Evolutionary conservation across 495 filamentous ascomycete genomes (phyloP), one percentile per base, ranked within the genome.

Genomic region (Xylaria venustula): DNA sequence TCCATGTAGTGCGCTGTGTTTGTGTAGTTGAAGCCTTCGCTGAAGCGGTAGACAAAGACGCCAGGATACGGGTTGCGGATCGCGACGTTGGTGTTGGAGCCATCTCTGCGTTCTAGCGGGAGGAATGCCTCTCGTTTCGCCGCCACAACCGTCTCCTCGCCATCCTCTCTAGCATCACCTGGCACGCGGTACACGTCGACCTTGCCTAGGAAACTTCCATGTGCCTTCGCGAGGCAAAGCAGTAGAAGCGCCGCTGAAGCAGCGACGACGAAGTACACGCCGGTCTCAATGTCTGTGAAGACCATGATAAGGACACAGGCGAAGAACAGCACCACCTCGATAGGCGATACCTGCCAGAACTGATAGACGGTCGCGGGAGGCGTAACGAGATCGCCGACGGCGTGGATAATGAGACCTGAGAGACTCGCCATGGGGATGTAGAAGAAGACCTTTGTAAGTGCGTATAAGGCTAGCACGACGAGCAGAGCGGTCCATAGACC

Each of bases 321-420:
- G 20, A 82, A 72, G 67, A 83, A 84, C 61, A 84, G 77, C 48
- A 81, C 50, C 8, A 78, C 78, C 55, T 83, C 81, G 15, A 81
- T 37, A 0, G 81, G 81, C 14, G 79, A 77, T 2, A 80, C 75
- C 49, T 73, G 71, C 81, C 81, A 83, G 58, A 78, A 83, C 49
- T 79, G 75, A 46, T 78, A 81, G 8, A 83, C 71, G 0, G 77
- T 71, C 7, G 69, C 61, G 1, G 79, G 81, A 6, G 78, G 78
- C 0, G 77, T 77, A 60, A 83, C 78, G 32, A 83, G 73, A 57
- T 83, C 79, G 12, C 74, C 66, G 6, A 83, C 79, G 19, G 81
- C 81, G 50, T 83, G 81, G 62, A 83, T 83, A 63, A 83, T 83
- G 52, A 83, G 67, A 30, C 69, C 81, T 1, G 79, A 70, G 0